Conservation (phyloP, 2,329 filamentous ascomycete genomes). For the Emergomyces africanus region DNA sequence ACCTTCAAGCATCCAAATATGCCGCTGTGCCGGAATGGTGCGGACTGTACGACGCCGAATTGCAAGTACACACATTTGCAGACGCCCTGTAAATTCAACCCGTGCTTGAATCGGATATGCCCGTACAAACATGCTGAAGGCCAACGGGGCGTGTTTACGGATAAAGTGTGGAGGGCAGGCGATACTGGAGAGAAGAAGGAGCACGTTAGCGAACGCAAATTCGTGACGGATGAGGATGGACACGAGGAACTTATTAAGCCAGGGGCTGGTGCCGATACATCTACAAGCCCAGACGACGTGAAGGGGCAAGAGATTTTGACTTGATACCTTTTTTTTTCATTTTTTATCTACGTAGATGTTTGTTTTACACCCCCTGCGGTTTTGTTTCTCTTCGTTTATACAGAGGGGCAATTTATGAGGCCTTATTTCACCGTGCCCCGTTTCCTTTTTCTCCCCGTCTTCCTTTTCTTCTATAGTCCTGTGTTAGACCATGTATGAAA, state of each 20-base stretch:
- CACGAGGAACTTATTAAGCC: constrained; percentile 63
- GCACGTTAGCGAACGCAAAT: constrained; percentile 81
- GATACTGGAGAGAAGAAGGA: constrained; percentile 21
- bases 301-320: constrained; percentile 6
- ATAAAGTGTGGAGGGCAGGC: constrained; percentile 80
- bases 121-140: constrained; percentile 84
- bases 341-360: neutral
- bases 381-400: neutral
- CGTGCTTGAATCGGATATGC: constrained; percentile 81
- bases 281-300: neutral
- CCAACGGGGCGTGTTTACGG: constrained; percentile 70
- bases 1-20: constrained; percentile 80
- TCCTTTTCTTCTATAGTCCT: neutral
- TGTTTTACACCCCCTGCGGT: neutral
- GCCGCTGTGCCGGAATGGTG: constrained; percentile 82
- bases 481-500: neutral
- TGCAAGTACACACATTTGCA: constrained; percentile 87
- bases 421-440: neutral
- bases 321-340: neutral
- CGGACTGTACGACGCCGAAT: constrained; percentile 64
- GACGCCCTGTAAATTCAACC: constrained; percentile 78
- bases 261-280: neutral
- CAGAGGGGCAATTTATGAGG: neutral
- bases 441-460: neutral
- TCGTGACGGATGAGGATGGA: constrained; percentile 52